phyloP scores from a whole-genome alignment of 225 moss, liverwort and hornwort species.

The Rhytidiadelphus loreus region DNA sequence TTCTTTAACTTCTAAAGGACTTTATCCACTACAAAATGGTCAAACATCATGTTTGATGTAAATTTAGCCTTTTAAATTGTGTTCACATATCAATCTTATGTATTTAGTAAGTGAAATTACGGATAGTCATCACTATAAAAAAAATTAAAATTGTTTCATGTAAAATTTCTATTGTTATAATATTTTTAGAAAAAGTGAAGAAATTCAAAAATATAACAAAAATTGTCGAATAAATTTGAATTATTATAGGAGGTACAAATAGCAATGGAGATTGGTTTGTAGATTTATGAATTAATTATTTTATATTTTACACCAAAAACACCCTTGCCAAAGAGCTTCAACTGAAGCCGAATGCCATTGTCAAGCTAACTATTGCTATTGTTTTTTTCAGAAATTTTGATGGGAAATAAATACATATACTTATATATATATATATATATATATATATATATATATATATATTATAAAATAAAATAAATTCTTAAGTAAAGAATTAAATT shows the following conservation, averaged over 20 bases:
- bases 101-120: not conserved
- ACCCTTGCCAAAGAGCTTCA: not conserved
- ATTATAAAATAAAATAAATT: too few relatives aligned
- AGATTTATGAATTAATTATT: not conserved
- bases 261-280: not conserved
- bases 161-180: not conserved
- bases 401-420: too few relatives aligned
- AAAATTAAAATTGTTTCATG: not conserved
- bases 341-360: rapidly evolving
- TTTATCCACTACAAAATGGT: not conserved
- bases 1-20: not conserved
- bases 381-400: not conserved
- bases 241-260: not conserved
- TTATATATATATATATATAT: too few relatives aligned
- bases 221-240: not conserved
- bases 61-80: not conserved
- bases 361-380: not conserved
- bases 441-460: too few relatives aligned
- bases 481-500: not conserved
- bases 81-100: not conserved
- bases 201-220: not conserved
- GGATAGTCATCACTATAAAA: not conserved
- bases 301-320: not conserved
- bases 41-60: not conserved
- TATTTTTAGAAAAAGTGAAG: not conserved